Evolutionary conservation across 2,329 filamentous ascomycete genomes (phyloP).

Genomic region (Elsinoe necatrix): DNA sequence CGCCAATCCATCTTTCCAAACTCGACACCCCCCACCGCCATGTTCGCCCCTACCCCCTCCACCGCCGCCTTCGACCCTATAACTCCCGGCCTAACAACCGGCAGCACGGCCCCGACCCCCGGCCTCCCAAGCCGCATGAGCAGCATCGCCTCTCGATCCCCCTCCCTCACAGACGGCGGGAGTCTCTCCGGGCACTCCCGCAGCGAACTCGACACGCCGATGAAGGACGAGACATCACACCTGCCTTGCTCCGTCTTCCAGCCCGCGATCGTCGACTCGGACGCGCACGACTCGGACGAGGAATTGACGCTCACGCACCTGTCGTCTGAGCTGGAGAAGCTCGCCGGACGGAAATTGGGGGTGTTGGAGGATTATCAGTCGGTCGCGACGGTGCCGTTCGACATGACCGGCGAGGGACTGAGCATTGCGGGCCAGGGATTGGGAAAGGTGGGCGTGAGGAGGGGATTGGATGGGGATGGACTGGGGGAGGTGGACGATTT

Average conservation of each 20-base stretch:
- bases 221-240: not conserved
- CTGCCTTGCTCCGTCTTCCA: not conserved
- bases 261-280: not conserved
- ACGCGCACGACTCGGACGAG: not conserved
- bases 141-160: constrained; percentile 9
- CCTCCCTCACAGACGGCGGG: constrained; percentile 10
- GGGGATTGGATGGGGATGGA: constrained; percentile 8
- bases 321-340: not conserved
- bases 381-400: not conserved
- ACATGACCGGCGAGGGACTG: not conserved
- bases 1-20: constrained; percentile 1
- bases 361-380: constrained; percentile 12
- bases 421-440: not conserved
- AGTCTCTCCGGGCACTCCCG: constrained; percentile 6
- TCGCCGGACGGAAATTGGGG: constrained; percentile 4
- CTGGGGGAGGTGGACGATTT: constrained; percentile 1
- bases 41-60: constrained; percentile 14
- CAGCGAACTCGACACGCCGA: constrained; percentile 14
- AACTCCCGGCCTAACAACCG: constrained; percentile 3
- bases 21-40: constrained; percentile 12
- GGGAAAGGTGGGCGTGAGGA: constrained; percentile 5
- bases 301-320: not conserved
- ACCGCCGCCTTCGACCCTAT: not conserved
- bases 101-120: not conserved
- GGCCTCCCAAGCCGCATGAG: not conserved